Base-by-base conservation (phyloP, 2,329 filamentous ascomycete genomes). In the Chaetomium sp. region DNA sequence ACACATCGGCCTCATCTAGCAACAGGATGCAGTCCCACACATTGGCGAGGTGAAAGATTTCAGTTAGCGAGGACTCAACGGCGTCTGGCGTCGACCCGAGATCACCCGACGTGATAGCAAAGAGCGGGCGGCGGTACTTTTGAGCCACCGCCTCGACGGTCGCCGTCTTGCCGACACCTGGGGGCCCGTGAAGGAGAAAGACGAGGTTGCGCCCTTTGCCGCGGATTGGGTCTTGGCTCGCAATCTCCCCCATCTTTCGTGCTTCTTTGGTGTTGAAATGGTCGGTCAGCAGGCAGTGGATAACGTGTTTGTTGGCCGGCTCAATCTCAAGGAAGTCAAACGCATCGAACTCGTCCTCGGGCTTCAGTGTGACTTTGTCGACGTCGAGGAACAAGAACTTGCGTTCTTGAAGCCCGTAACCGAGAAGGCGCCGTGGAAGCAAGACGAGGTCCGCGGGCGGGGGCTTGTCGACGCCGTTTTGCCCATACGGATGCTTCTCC, bases 1-100 rank as follows among this genome's bases (percentile, higher is more conserved):
- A 68, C 8, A 67, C 60, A 42, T 68, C 66, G 14, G 65, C 65
- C 48, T 68, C 65, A 38, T 65, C 62, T 7, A 65, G 56, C 2
- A 65, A 52, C 14, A 62, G 52, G 14, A 61, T 43, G 33, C 56
- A 59, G 32, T 54, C 54, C 61, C 49, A 65, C 12, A 53, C 42
- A 2, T 59, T 50, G 9, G 54, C 60, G 5, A 61, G 52, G 49
- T 52, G 55, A 37, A 57, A 58, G 40, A 55, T 55, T n/a, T 46
- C 47, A 4, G 36, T 49, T 38, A 49, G 63, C 4, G 45, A 56
- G 38, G 11, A 38, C 45, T 57, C 64, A 5, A 64, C 64, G n/a
- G 35, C 59, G 1, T 42, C 35, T 4, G 57, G 54, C 8, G 53
- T 48, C 3, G 46, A 49, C 10, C 57, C 57, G 1, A 59, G 34